A percentile compares a stretch with the other conserved stretches of the same genome.
phyloP scores from a whole-genome alignment of 1,139 yeast species.

The Saccharomyces hybrid region DNA sequence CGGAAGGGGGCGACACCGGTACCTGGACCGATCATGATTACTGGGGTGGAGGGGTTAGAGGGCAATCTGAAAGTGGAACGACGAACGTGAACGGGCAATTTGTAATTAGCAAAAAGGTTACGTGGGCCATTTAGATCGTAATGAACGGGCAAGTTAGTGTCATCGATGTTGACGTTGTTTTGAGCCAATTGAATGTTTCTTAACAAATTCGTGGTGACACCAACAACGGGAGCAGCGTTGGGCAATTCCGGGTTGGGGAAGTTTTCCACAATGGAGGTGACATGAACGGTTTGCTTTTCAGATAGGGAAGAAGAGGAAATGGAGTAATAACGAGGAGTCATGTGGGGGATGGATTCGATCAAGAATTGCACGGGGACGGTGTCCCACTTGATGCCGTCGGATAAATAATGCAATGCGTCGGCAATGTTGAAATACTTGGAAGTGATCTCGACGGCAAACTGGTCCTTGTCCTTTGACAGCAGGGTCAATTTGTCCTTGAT shows the following conservation, averaged over 20 bases:
- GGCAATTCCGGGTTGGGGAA: slow-evolving; percentile 35
- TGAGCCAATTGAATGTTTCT: slow-evolving; percentile 62
- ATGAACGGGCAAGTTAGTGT: slow-evolving; percentile 37
- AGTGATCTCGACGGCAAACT: slow-evolving; percentile 60
- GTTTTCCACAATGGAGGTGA: slow-evolving; percentile 87
- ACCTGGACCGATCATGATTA: slow-evolving; percentile 94
- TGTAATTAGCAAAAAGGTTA: slow-evolving; percentile 43
- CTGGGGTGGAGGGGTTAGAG: slow-evolving; percentile 70
- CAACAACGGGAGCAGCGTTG: slow-evolving; percentile 34
- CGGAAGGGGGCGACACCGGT: slow-evolving; percentile 98
- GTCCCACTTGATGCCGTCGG: slow-evolving; percentile 55
- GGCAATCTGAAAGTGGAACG: slow-evolving; percentile 94
- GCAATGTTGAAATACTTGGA: slow-evolving; percentile 61
- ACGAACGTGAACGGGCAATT: slow-evolving; percentile 86
- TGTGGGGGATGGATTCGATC: slow-evolving; percentile 69
- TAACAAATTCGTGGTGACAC: slow-evolving; percentile 87
- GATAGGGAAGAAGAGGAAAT: slow-evolving; percentile 83
- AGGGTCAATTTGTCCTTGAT: slow-evolving; percentile 45
- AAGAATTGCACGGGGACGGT: slow-evolving; percentile 77
- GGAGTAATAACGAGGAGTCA: slow-evolving; percentile 94
- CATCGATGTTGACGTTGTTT: slow-evolving; percentile 38
- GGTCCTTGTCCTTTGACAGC: slow-evolving; percentile 60
- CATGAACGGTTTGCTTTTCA: slow-evolving; percentile 66
- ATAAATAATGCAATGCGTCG: slow-evolving; percentile 58
- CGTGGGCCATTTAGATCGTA: slow-evolving; percentile 84